Evolutionary conservation across 1,139 yeast genomes (phyloP), one percentile per base, ranked within the genome.

Genomic region (Scheffersomyces lignicola): DNA sequence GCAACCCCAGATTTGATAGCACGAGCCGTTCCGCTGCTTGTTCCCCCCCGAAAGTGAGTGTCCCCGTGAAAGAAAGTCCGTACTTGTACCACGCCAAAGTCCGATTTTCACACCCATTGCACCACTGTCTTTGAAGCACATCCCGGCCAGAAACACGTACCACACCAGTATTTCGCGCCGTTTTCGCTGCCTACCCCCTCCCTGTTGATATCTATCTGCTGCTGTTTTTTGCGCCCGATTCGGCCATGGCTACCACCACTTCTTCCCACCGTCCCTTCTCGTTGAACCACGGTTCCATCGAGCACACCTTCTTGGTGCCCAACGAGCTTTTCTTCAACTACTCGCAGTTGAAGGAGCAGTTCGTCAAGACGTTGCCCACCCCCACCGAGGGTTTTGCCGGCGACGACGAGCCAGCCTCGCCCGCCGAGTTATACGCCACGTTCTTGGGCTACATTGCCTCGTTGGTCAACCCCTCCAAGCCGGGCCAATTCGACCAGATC

Each of bases 341-440:
- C 56, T 83, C 92, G 42, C 96, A 90, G 65, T 75, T 94, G 50
- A 83, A 87, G 52, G 95, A 89, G 48, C 95, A 83, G 58, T 92
- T 92, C 58, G 68, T 66, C 53, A 84, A 86, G 57, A 69, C 82
- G 25, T 75, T 89, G 48, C 96, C 96, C 15, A 76, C 73, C 34
- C 80, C 83, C 30, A 84, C 96, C 28, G 96, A 86, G 53, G 94
- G 84, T 15, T 81, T 76, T 51, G 92, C 92, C 34, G 85, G 78
- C 41, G 96, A 88, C 50, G 83, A 86, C 44, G 97, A 88, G 65
- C 97, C 97, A 29, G 66, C 90, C 30, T 82, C 94, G 32, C 82
- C 94, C 35, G 83, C 90, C 29, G 98, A 94, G 65, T 76, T 92
- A 43, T 74, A 87, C 47, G 88, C 89, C 41, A 79, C 80, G 52